Percentiles rank a stretch among this genome's conserved stretches.
Conservation (phyloP, 495 filamentous ascomycete species). For the Viridothelium virens region DNA sequence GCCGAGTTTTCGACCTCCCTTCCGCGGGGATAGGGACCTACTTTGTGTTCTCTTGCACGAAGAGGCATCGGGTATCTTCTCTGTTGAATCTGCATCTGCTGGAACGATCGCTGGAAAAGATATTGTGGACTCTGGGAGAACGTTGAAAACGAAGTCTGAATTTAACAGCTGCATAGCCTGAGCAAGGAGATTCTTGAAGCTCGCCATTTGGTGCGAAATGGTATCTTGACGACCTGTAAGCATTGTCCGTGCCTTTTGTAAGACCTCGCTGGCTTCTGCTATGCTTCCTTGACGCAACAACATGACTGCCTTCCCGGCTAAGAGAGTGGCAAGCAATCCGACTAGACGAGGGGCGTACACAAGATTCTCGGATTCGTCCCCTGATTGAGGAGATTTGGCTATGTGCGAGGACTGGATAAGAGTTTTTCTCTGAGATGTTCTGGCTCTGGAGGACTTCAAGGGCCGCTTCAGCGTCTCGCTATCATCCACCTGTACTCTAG, state of each 20-base stretch:
- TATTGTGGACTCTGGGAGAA: slow-evolving; percentile 84
- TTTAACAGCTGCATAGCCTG: slow-evolving; percentile 61
- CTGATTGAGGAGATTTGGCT: not conserved
- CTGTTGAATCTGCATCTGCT: slow-evolving; percentile 17
- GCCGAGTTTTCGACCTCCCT: slow-evolving; percentile 25
- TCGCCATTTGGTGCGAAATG: slow-evolving; percentile 30
- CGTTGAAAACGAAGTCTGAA: slow-evolving; percentile 75
- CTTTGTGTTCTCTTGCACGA: not conserved
- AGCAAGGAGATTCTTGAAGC: slow-evolving; percentile 44
- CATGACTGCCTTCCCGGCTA: not conserved
- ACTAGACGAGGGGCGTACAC: not conserved
- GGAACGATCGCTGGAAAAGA: slow-evolving; percentile 60
- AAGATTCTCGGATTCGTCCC: not conserved
- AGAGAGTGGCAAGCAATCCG: not conserved
- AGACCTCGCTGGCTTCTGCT: not conserved
- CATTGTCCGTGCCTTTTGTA: not conserved
- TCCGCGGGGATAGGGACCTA: slow-evolving; percentile 9
- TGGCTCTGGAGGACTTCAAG: not conserved
- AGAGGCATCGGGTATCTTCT: not conserved
- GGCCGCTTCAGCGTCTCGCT: not conserved
- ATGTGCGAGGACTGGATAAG: not conserved
- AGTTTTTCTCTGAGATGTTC: not conserved
- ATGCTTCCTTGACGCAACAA: not conserved
- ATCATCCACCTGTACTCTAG: not conserved
- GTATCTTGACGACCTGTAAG: not conserved